phyloP scores from a whole-genome alignment of 73 alveolate genomes.

The Paramecium primaurelia region DNA sequence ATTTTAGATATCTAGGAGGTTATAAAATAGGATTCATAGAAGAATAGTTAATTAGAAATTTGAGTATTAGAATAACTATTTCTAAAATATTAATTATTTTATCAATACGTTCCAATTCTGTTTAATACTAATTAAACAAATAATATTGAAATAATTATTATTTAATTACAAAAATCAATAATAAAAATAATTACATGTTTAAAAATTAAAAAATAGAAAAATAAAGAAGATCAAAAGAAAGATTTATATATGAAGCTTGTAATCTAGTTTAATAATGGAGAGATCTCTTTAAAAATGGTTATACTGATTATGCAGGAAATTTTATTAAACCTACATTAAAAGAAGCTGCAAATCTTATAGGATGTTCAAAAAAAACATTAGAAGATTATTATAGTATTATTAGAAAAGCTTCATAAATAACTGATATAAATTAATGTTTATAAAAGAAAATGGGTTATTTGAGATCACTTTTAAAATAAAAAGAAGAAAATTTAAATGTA shows the following conservation, averaged over 20 bases:
- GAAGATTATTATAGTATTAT: background rate
- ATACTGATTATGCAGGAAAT: background rate
- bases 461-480: background rate
- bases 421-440: background rate
- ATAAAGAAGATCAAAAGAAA: slow-evolving; percentile 7
- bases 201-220: background rate
- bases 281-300: slow-evolving; percentile 17
- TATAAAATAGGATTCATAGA: background rate
- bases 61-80: background rate
- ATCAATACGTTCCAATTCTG: background rate
- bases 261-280: background rate
- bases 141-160: background rate
- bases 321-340: background rate
- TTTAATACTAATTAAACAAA: background rate
- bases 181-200: background rate
- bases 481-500: background rate
- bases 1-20: background rate
- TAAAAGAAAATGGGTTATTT: background rate
- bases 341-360: background rate
- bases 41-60: background rate
- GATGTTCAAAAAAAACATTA: background rate
- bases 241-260: background rate
- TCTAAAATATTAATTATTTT: background rate
- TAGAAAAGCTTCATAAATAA: background rate
- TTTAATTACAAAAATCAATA: background rate